Percentiles rank a stretch among this genome's conserved stretches.
Evolutionary conservation across 78 protist genomes (phyloP).

Genomic region (Anaeramoeba flamelloides): DNA sequence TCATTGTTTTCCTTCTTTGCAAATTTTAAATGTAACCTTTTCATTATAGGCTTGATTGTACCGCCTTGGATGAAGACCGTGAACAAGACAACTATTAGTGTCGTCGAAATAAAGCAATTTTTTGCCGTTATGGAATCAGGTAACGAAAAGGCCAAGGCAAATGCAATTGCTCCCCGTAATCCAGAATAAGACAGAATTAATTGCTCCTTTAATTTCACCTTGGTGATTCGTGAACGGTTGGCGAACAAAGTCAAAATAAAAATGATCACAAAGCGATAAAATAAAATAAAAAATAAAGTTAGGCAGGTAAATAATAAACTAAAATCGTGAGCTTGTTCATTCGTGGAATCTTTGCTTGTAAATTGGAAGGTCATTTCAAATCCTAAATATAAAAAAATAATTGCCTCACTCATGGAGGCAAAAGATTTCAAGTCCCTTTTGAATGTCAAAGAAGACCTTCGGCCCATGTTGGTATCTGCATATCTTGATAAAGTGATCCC

Average conservation of each 20-base stretch:
- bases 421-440: constrained; percentile 1
- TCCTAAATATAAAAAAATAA: constrained; percentile 14
- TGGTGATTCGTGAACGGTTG: background rate
- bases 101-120: constrained; percentile 5
- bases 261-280: no score
- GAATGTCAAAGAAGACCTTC: background rate
- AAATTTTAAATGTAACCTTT: constrained; percentile 8
- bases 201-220: constrained; percentile 3
- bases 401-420: constrained; percentile 3
- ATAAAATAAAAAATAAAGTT: no score
- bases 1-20: no score
- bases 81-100: constrained; percentile 12
- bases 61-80: constrained; percentile 19
- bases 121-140: background rate
- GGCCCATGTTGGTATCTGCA: background rate
- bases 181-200: constrained; percentile 16
- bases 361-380: no score
- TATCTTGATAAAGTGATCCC: constrained; percentile 9
- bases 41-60: constrained; percentile 17
- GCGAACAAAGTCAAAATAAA: no score
- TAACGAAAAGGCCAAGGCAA: constrained; percentile 14
- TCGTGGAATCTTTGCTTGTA: no score
- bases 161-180: constrained; percentile 29
- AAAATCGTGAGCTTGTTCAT: no score
- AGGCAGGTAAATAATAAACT: no score